Conservation (phyloP, 345 rosid species). For the Erysimum cheiranthoides region DNA sequence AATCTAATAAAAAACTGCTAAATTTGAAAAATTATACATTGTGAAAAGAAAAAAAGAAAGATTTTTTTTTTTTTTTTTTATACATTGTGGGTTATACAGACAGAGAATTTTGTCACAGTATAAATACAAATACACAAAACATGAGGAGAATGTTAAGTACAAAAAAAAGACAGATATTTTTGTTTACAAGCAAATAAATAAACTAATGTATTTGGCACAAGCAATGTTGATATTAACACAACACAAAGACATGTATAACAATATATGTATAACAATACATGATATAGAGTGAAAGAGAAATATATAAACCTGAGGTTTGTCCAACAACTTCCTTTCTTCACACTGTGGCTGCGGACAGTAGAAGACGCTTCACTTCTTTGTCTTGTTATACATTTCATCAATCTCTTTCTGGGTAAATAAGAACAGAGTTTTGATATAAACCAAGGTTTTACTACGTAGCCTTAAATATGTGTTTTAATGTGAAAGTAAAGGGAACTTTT, state of each 20-base stretch:
- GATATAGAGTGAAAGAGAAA: background rate
- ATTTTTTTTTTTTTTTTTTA: no score
- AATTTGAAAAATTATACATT: background rate
- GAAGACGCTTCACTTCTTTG: constrained; percentile 40
- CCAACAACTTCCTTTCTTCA: constrained; percentile 20
- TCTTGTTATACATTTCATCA: constrained; percentile 71
- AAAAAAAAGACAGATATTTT: background rate
- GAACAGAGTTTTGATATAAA: background rate
- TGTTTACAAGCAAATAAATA: constrained; percentile 5
- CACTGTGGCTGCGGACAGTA: background rate
- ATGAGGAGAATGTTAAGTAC: background rate
- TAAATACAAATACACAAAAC: constrained; percentile 21
- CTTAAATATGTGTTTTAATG: constrained; percentile 6
- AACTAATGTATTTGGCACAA: constrained; percentile 3
- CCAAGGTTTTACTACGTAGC: background rate
- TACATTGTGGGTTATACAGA: background rate
- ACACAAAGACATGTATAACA: background rate
- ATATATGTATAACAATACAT: no score
- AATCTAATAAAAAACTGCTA: background rate
- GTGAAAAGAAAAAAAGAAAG: no score
- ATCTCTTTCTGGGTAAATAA: constrained; percentile 58
- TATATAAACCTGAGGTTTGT: constrained; percentile 1
- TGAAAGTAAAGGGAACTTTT: background rate
- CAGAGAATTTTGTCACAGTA: background rate
- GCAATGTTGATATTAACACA: constrained; percentile 15